A percentile compares a stretch with the other conserved stretches of the same genome.
phyloP scores from a whole-genome alignment of 805 yeast genomes.

The Brettanomyces naardenensis region DNA sequence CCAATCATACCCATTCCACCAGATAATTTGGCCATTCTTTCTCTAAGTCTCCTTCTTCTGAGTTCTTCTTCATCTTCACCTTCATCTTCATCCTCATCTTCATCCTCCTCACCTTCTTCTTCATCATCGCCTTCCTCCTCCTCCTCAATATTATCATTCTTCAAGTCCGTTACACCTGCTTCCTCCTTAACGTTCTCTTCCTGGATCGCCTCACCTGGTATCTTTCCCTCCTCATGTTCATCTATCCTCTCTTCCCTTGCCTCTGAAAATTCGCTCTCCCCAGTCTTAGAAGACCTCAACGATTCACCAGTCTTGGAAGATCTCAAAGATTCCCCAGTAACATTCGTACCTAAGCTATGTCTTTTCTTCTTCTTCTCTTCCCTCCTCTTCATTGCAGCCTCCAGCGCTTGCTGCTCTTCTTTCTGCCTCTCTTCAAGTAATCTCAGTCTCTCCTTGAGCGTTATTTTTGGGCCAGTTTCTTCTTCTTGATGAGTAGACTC shows the following conservation, averaged over 20 bases:
- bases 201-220: conserved; percentile 18
- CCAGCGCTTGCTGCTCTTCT: conserved; percentile 65
- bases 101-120: conserved; percentile 39
- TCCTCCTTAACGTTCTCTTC: conserved; percentile 12
- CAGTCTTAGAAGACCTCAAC: neutral
- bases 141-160: conserved; percentile 16
- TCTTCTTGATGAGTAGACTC: conserved; percentile 27
- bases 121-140: conserved; percentile 26
- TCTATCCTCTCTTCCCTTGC: conserved; percentile 8
- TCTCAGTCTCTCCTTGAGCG: conserved; percentile 82
- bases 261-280: conserved; percentile 1
- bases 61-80: conserved; percentile 73
- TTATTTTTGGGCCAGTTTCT: conserved; percentile 63
- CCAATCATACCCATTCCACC: conserved; percentile 81
- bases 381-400: conserved; percentile 48
- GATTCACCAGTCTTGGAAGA: neutral
- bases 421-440: conserved; percentile 73
- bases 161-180: conserved; percentile 8
- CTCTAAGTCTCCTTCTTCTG: conserved; percentile 69
- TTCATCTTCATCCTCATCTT: conserved; percentile 42
- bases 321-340: conserved; percentile 7
- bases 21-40: conserved; percentile 92
- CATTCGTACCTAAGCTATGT: neutral
- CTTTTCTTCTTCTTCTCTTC: conserved; percentile 35
- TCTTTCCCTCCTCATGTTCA: conserved; percentile 18